Evolutionary conservation across 1,284 basidiomycete species (phyloP).

Genomic region (Exsudoporus floridanus): DNA sequence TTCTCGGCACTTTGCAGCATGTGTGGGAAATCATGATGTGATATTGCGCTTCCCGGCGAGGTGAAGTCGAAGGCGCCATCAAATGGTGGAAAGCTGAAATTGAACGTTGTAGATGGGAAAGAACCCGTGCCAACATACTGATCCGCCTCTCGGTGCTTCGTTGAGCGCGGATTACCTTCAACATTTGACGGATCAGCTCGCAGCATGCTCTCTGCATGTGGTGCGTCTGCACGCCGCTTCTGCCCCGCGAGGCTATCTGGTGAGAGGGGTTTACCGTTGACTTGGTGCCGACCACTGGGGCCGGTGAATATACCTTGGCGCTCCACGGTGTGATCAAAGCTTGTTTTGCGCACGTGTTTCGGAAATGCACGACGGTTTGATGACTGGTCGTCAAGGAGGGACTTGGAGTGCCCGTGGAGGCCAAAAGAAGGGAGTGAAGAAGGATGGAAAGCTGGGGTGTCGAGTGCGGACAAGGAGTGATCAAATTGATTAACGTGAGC

Average conservation of each 20-base stretch:
- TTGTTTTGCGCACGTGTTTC: slow-evolving; percentile 84
- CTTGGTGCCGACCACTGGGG: slow-evolving; percentile 69
- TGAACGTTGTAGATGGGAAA: slow-evolving; percentile 76
- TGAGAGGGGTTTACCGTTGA: slow-evolving; percentile 69
- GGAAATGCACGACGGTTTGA: slow-evolving; percentile 63
- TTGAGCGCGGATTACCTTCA: slow-evolving; percentile 36
- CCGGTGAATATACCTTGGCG: slow-evolving; percentile 60
- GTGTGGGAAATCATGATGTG: slow-evolving; percentile 38
- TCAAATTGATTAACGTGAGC: slow-evolving; percentile 39
- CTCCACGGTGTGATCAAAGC: slow-evolving; percentile 86
- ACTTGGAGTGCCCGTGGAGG: slow-evolving; percentile 52
- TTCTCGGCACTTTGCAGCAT: slow-evolving; percentile 33
- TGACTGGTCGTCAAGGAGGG: slow-evolving; percentile 39
- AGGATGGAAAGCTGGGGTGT: slow-evolving; percentile 58
- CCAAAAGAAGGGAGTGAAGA: slow-evolving; percentile 68
- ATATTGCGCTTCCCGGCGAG: slow-evolving; percentile 25
- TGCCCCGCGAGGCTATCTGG: slow-evolving; percentile 61
- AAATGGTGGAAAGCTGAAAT: slow-evolving; percentile 71
- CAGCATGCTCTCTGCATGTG: slow-evolving; percentile 72
- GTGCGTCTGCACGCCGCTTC: slow-evolving; percentile 74
- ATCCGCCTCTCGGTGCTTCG: slow-evolving; percentile 35
- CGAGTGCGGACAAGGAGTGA: slow-evolving; percentile 45
- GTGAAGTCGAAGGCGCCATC: slow-evolving; percentile 65
- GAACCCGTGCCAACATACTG: slow-evolving; percentile 43
- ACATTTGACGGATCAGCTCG: slow-evolving; percentile 72